A percentile compares a stretch with the other conserved stretches of the same genome.
phyloP scores from a whole-genome alignment of 306 rosid species.

The Dryas drummondii region DNA sequence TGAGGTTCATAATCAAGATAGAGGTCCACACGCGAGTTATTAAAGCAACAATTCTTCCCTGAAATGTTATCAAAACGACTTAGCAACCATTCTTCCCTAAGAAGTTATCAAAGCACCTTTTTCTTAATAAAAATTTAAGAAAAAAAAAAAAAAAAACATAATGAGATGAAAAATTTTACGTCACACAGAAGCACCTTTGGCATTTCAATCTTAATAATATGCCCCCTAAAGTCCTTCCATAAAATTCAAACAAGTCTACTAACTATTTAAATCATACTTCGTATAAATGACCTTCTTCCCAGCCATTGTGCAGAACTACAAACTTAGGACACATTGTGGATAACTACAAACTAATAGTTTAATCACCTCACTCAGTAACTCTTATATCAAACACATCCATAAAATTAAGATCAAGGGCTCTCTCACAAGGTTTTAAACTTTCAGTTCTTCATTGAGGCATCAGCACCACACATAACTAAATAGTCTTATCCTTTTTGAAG shows the following conservation, averaged over 20 bases:
- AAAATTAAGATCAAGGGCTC: neutral
- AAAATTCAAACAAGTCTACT: neutral
- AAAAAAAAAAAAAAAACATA: neutral
- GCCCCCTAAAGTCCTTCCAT: neutral
- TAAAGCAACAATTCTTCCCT: conserved; percentile 93
- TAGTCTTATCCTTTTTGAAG: neutral
- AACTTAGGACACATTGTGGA: neutral
- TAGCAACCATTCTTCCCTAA: neutral
- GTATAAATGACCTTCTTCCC: neutral
- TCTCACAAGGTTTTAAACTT: neutral
- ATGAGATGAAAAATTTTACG: neutral
- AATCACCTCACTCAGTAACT: neutral
- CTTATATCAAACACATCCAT: neutral
- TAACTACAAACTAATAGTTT: neutral
- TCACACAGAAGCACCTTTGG: neutral
- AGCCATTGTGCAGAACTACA: neutral
- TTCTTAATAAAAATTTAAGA: neutral
- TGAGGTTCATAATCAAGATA: conserved; percentile 86
- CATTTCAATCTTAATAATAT: neutral
- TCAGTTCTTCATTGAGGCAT: neutral
- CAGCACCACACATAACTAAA: neutral
- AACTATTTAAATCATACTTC: neutral
- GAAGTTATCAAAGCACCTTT: neutral
- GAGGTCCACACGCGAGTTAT: conserved; percentile 72
- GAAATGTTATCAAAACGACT: conserved; percentile 39